Percentiles rank a stretch among this genome's conserved stretches.
phyloP scores from a whole-genome alignment of 2,329 filamentous ascomycete species.

The Emydomyces testavorans region DNA sequence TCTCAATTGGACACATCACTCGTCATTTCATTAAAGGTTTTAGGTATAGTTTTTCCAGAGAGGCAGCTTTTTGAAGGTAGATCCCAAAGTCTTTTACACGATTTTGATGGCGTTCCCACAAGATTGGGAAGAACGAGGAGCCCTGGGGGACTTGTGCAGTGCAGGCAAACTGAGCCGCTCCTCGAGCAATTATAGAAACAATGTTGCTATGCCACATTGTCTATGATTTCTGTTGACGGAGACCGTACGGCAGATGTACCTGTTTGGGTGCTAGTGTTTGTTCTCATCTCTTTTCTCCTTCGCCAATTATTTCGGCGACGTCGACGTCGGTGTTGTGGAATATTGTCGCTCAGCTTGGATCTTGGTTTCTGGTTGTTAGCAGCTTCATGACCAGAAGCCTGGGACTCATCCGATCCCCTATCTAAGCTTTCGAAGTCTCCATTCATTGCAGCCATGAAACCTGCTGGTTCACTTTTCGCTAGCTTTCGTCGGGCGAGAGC shows the following conservation, averaged over 20 bases:
- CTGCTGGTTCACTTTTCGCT: conserved; percentile 18
- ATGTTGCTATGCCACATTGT: neutral
- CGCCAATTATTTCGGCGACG: conserved; percentile 15
- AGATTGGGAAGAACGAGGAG: too few relatives aligned
- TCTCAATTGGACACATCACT: neutral
- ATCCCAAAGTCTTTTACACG: conserved; percentile 10
- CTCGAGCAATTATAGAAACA: too few relatives aligned
- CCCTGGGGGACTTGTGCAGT: too few relatives aligned
- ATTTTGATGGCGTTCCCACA: neutral
- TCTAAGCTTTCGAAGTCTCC: neutral
- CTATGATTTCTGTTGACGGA: neutral
- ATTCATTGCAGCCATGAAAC: neutral
- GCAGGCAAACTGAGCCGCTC: too few relatives aligned
- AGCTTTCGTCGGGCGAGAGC: conserved; percentile 12
- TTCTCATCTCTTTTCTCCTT: conserved; percentile 9
- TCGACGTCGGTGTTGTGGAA: conserved; percentile 12
- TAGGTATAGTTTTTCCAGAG: conserved; percentile 6
- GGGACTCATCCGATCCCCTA: neutral
- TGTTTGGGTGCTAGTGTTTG: conserved; percentile 3
- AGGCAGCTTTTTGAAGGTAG: conserved; percentile 6
- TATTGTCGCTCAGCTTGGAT: neutral
- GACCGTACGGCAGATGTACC: neutral
- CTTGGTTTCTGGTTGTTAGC: neutral
- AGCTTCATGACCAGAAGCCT: neutral
- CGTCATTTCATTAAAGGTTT: conserved; percentile 6